These are phyloP conservation scores for Penicillium odoratum DNA, from an alignment of 495 filamentous ascomycete species.

Conservation along the genomic window DNA sequence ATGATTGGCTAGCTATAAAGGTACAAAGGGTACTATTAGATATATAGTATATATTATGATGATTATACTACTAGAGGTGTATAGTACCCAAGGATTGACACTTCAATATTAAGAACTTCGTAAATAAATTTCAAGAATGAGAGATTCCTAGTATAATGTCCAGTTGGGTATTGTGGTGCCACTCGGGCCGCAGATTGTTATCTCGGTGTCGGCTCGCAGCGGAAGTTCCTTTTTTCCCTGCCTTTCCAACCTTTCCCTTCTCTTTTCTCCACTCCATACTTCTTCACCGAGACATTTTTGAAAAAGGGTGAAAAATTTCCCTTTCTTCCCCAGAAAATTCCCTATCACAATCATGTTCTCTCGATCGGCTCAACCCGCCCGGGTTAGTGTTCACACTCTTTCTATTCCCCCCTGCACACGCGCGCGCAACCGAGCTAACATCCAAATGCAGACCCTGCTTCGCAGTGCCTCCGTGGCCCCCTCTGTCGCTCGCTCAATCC, in stretches of 20 bases:
- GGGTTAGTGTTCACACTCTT: slow-evolving; percentile 18
- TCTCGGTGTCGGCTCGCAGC: slow-evolving; percentile 12
- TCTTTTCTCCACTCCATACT: slow-evolving; percentile 6
- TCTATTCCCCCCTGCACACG: slow-evolving; percentile 6
- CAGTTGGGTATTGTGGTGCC: too few relatives aligned
- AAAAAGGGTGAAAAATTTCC: not conserved
- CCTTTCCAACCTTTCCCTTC: slow-evolving; percentile 17
- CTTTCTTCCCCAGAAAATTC: slow-evolving; percentile 7
- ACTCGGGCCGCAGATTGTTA: too few relatives aligned
- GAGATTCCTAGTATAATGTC: too few relatives aligned
- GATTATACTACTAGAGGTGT: too few relatives aligned
- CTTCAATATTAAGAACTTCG: too few relatives aligned
- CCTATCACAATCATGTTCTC: slow-evolving; percentile 25
- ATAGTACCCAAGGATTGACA: too few relatives aligned
- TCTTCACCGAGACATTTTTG: not conserved
- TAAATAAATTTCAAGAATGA: too few relatives aligned
- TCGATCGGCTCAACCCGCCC: slow-evolving; percentile 31
- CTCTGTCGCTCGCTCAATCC: slow-evolving; percentile 36
- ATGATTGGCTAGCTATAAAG: too few relatives aligned
- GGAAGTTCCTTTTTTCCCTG: slow-evolving; percentile 21
- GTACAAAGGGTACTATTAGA: too few relatives aligned
- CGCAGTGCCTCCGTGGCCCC: slow-evolving; percentile 40
- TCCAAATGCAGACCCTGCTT: slow-evolving; percentile 41
- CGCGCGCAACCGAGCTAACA: slow-evolving; percentile 6
- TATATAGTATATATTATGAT: too few relatives aligned